phyloP scores from a whole-genome alignment of 495 filamentous ascomycete species.

The Beverwykella pulmonaria region DNA sequence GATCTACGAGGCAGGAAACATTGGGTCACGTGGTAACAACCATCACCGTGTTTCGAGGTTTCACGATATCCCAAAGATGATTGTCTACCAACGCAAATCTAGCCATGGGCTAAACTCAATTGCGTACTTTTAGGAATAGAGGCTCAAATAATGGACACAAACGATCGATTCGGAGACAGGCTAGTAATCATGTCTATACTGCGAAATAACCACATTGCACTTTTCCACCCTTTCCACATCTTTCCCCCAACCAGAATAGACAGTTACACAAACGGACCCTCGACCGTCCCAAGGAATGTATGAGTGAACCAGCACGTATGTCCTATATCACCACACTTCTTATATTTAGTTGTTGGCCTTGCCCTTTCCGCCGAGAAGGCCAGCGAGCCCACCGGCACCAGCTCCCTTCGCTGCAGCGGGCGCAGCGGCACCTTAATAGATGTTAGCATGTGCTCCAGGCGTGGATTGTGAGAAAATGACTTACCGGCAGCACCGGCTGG shows the following conservation, averaged over 20 bases:
- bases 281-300: not conserved
- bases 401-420: not conserved
- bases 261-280: not conserved
- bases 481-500: not conserved
- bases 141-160: not conserved
- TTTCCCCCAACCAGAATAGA: not conserved
- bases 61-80: not conserved
- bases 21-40: not conserved
- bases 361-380: not conserved
- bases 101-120: too few relatives aligned
- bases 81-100: too few relatives aligned
- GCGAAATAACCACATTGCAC: not conserved
- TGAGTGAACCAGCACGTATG: not conserved
- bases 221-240: not conserved
- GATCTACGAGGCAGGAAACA: not conserved
- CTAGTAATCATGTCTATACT: not conserved
- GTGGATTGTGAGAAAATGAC: not conserved
- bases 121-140: not conserved
- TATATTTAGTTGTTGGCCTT: not conserved
- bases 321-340: not conserved
- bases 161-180: slow-evolving; percentile 8
- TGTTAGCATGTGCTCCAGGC: not conserved
- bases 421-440: not conserved
- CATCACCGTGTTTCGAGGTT: too few relatives aligned
- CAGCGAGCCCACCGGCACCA: not conserved